These are phyloP conservation scores for Tuber magnatum DNA, from an alignment of 495 filamentous ascomycete genomes.

Conservation along the genomic window DNA sequence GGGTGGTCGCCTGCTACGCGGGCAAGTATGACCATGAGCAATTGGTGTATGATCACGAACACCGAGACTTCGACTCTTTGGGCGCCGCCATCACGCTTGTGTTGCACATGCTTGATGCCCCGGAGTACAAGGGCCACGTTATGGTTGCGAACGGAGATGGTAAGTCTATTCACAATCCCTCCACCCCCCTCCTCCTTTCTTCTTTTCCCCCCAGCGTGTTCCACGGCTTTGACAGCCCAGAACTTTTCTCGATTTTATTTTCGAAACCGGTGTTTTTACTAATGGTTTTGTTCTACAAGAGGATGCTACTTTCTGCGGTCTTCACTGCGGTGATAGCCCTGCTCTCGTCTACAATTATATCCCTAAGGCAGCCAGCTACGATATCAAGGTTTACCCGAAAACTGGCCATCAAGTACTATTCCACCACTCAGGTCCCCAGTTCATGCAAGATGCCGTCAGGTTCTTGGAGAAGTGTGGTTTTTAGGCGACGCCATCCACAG, in stretches of 20 bases:
- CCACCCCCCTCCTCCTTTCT: not conserved
- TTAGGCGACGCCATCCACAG: not conserved
- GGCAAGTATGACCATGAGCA: slow-evolving; percentile 20
- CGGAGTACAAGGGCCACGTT: slow-evolving; percentile 25
- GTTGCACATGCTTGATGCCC: slow-evolving; percentile 23
- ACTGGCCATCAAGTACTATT: slow-evolving; percentile 31
- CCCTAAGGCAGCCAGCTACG: slow-evolving; percentile 24
- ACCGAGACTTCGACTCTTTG: slow-evolving; percentile 23
- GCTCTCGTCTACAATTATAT: slow-evolving; percentile 20
- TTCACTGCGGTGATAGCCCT: slow-evolving; percentile 18
- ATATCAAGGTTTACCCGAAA: slow-evolving; percentile 23
- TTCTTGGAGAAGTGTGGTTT: slow-evolving; percentile 11
- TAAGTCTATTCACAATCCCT: slow-evolving; percentile 10
- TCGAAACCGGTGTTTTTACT: not conserved
- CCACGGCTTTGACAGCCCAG: not conserved
- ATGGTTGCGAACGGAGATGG: slow-evolving; percentile 32
- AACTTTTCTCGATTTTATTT: not conserved
- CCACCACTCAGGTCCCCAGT: slow-evolving; percentile 17
- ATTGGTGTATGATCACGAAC: slow-evolving; percentile 26
- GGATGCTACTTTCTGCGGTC: slow-evolving; percentile 23
- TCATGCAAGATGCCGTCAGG: slow-evolving; percentile 17
- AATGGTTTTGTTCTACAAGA: not conserved
- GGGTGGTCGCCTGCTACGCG: slow-evolving; percentile 28
- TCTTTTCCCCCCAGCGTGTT: not conserved
- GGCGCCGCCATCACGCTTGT: slow-evolving; percentile 32